Evolutionary conservation across 495 filamentous ascomycete genomes (phyloP), one percentile per base, ranked within the genome.

Genomic region (Lasiosphaeria hispida): DNA sequence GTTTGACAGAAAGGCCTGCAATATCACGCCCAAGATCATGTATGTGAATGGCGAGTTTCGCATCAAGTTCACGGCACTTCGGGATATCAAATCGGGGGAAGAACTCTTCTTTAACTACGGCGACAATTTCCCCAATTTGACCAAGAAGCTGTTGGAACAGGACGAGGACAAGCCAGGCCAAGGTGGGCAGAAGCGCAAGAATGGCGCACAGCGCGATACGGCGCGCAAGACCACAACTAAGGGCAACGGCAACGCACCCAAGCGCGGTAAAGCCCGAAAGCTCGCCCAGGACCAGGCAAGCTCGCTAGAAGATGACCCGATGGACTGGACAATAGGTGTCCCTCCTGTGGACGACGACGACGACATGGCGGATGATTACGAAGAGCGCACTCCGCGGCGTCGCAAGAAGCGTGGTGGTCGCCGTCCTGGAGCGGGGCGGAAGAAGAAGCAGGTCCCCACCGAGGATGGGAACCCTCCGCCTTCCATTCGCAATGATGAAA

Each of bases 81-180:
- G 80, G 7, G 77, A 85, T 14, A 81, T 90, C 43, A 75, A 76
- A 38, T 72, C 75, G 1, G 87, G 87, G 13, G 81, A 87, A 37
- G 88, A 91, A 64, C 68, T 91, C 5, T 86, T 88, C 62, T 90
- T 90, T 64, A 78, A 88, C 69, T 89, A 89, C 62, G 79, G 79
- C 40, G 82, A 79, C 60, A 76, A 75, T 23, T 76, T 77, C 61
- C 77, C 75, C 30, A 80, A 80, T 58, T 58, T 79, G 45, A 77
- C 75, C 30, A 76, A 79, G 62, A 77, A 78, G 50, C 66, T 80
- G 0, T 68, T 79, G 19, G 78, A 78, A 57, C 69, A 69, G 33
- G 73, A 77, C 41, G 73, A 70, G 15, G 74, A 73, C 42, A 70
- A 73, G 35, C 44, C 53, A 48, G 68, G 30, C 11, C 55, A 59